Evolutionary conservation across 768 basidiomycete species (phyloP), one percentile per base, ranked within the genome.

Genomic region (Trichaptum fuscoviolaceum): DNA sequence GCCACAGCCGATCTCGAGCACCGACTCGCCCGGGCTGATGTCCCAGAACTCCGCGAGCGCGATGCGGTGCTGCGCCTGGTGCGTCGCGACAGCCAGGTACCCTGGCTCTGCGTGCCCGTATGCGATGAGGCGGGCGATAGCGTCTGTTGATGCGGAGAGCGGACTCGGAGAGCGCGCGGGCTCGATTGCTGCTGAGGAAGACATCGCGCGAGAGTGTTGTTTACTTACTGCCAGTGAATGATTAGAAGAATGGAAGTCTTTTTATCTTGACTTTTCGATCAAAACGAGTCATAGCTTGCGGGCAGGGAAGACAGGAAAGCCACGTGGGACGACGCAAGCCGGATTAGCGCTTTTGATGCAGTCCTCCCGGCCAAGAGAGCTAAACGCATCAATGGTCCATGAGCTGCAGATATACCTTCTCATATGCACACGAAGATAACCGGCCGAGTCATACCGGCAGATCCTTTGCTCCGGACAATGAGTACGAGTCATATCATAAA

Each of bases 1-100:
- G 1, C 80, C 80, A 66, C 79, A 80, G 7, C 80, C 80, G 1
- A 81, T 69, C 66, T 81, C 80, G 1, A 81, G 71, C 6, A 81
- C 73, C 9, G 68, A 69, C 25, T 71, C 70, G 1, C 78, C 79
- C 0, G 30, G 62, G 12, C 66, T 1, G 62, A 80, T 76, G 10
- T 70, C 67, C 75, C 75, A 79, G 9, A 69, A 68, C 9, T 65
- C 64, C 27, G 78, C 66, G n/a, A 79, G 71, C 26, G 71, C 67
- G 57, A 79, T 67, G 34, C 79, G 78, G 62, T 81, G 76, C 62
- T 75, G 67, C 17, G 71, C 71, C 58, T 74, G 74, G 25, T 63
- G 36, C 8, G 65, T 66, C n/a, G 68, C 66, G 60, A 70, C 26
- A 12, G 24, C 23, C 65, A 66, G 66, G 35, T 67, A n/a, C 9